A percentile compares a stretch with the other conserved stretches of the same genome.
These are phyloP conservation scores for Daedaleopsis sinensis DNA, from an alignment of 768 basidiomycete genomes.

Conservation along the genomic window DNA sequence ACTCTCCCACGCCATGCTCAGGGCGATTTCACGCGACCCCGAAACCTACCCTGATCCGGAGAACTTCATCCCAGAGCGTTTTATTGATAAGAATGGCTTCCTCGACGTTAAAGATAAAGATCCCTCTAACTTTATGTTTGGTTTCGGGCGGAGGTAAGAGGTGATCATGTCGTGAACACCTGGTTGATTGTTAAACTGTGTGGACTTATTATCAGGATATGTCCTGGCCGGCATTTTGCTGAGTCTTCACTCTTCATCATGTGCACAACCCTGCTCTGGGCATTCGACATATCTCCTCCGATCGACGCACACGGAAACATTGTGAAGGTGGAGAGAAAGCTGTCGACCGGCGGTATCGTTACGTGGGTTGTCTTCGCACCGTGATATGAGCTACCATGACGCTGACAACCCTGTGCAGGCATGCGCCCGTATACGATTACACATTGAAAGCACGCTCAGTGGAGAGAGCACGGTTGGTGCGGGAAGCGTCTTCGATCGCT, in stretches of 20 bases:
- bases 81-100: not conserved
- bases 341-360: not conserved
- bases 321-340: not conserved
- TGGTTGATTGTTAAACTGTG: not conserved
- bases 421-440: no score
- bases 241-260: conserved; percentile 1
- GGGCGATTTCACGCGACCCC: conserved; percentile 16
- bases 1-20: not conserved
- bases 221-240: conserved; percentile 3
- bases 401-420: no score
- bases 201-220: not conserved
- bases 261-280: not conserved
- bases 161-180: not conserved
- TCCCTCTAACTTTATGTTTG: not conserved
- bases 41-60: conserved; percentile 17
- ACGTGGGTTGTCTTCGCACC: not conserved
- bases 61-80: conserved; percentile 23
- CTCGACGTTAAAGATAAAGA: not conserved
- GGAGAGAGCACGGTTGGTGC: no score
- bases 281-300: conserved; percentile 1
- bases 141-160: not conserved
- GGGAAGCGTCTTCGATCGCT: no score
- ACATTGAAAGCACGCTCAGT: no score
- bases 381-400: no score
- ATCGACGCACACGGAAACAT: not conserved